Conservation (phyloP, 371 early-diverging fungal species). For the Mortierella polycephala region DNA sequence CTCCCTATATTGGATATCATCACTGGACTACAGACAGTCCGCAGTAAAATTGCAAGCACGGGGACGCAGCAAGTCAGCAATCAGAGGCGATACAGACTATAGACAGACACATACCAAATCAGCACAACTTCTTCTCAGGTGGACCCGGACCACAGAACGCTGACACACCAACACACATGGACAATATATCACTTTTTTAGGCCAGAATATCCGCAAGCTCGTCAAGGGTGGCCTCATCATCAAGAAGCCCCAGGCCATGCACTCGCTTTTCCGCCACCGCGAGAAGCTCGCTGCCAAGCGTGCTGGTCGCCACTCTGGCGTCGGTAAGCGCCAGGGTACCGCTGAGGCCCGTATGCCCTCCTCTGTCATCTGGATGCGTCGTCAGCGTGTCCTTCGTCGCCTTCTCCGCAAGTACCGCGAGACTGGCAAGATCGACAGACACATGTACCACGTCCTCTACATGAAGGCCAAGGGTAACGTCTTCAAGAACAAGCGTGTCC, state of each 20-base stretch:
- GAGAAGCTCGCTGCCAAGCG: constrained; percentile 95
- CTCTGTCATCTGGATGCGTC: constrained; percentile 99
- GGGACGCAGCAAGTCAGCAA: neutral
- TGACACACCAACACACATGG: neutral
- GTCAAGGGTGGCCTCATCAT: constrained; percentile 96
- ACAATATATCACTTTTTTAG: constrained; percentile 53
- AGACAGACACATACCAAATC: too few relatives aligned
- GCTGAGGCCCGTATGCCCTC: constrained; percentile 99
- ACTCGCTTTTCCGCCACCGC: constrained; percentile 97
- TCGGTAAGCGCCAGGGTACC: constrained; percentile 99
- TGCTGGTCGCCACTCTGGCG: constrained; percentile 99
- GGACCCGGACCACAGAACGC: neutral
- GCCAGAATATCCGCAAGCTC: constrained; percentile 97
- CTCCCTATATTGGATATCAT: too few relatives aligned
- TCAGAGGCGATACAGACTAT: too few relatives aligned
- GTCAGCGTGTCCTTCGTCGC: constrained; percentile 98
- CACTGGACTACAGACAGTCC: too few relatives aligned
- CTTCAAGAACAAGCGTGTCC: constrained; percentile 99
- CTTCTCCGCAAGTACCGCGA: constrained; percentile 98
- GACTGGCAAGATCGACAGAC: constrained; percentile 97
- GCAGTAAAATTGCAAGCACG: too few relatives aligned
- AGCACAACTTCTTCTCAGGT: too few relatives aligned
- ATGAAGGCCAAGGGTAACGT: constrained; percentile 99
- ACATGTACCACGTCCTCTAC: constrained; percentile 98
- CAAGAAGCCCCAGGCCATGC: constrained; percentile 93